Conservation (phyloP, 176 grass and related monocot genomes). For the Calamus simplicifolius region DNA sequence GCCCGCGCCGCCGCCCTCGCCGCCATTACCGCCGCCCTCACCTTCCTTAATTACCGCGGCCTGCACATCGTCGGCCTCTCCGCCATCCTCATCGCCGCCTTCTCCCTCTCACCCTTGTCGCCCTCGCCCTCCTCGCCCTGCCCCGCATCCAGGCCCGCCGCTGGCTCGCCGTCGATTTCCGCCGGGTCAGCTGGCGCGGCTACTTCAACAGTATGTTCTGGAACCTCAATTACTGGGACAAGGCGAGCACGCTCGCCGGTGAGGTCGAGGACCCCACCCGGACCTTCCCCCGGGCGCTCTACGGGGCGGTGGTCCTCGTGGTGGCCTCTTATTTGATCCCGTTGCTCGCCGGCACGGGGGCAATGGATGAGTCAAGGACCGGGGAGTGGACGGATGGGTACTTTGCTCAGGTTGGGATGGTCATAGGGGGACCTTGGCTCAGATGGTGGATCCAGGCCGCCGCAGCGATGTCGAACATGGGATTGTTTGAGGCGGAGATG, state of each 20-base stretch:
- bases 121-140: slow-evolving; percentile 45
- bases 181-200: slow-evolving; percentile 29
- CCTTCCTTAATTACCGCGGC: slow-evolving; percentile 81
- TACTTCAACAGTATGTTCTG: slow-evolving; percentile 99
- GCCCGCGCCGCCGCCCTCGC: slow-evolving; percentile 23
- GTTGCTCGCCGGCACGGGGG: slow-evolving; percentile 63
- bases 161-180: slow-evolving; percentile 51
- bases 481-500: slow-evolving; percentile 96
- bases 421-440: slow-evolving; percentile 69
- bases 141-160: slow-evolving; percentile 62
- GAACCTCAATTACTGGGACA: slow-evolving; percentile 99
- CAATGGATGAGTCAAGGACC: slow-evolving; percentile 37
- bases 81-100: slow-evolving; percentile 62
- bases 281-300: slow-evolving; percentile 72
- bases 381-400: slow-evolving; percentile 80
- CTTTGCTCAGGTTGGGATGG: slow-evolving; percentile 58
- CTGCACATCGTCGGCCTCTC: slow-evolving; percentile 75
- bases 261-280: slow-evolving; percentile 54
- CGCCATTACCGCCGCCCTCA: slow-evolving; percentile 60
- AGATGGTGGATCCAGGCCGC: slow-evolving; percentile 79
- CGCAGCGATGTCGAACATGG: slow-evolving; percentile 92
- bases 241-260: slow-evolving; percentile 81
- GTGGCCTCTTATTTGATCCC: slow-evolving; percentile 72
- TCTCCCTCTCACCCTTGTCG: slow-evolving; percentile 90
- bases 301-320: slow-evolving; percentile 55